Evolutionary conservation across 2,329 filamentous ascomycete species (phyloP), one percentile per base, ranked within the genome.

Genomic region (Colletotrichum sp.): DNA sequence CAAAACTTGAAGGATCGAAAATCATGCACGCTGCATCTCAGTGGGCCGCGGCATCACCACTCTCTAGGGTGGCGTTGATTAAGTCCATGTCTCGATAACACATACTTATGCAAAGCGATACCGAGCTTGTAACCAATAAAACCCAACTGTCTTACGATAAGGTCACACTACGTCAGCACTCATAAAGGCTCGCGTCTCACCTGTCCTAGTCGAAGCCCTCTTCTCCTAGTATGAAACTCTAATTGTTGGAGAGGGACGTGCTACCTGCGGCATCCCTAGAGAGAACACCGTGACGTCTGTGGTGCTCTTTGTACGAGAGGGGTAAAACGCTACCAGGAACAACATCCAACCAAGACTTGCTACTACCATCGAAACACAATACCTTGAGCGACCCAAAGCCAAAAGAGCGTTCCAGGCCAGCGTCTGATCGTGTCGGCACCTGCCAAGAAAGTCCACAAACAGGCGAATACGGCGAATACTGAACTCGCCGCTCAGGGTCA

Each of bases 231-330:
- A 38, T 63, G 34, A 58, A 70, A 73, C 66, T 65, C 12, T 73
- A 70, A 59, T 65, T n/a, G 36, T 69, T 47, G 33, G 43, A 34
- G 24, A 38, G 33, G 66, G 51, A 73, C 70, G 70, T 73, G 66
- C 61, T 21, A 73, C 70, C 24, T 61, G 59, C 38, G 33, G 33
- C 59, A 47, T 61, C 58, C 29, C 38, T 18, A 55, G 33, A 43
- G 12, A 13, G 29, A 51, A 43, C 13, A 31, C 21, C 34, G 36
- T 73, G 70, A 70, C 70, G 66, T 64, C 70, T 47, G 57, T 1
- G 31, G 57, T 61, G 57, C 43, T 51, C n/a, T 16, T 16, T 34
- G 66, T 63, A 47, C 24, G 66, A 47, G 43, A 34, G 58, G 58
- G 62, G 62, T 47, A 43, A 47, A 51, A 61, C 57, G 57, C 57